phyloP scores from a whole-genome alignment of 108 stramenopile genomes.

The Epithemia pelagica region DNA sequence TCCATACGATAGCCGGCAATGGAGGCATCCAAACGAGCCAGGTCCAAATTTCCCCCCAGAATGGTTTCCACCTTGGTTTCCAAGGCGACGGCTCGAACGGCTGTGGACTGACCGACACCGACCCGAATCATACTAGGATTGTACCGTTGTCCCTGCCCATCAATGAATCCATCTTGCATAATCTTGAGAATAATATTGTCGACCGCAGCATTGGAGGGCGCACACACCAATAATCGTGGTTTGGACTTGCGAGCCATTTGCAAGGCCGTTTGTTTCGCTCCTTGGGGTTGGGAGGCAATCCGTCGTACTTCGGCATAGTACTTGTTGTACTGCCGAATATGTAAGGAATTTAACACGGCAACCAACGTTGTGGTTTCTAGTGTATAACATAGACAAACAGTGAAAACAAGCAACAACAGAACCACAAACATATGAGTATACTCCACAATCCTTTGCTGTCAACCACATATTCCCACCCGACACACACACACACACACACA shows the following conservation, averaged over 20 bases:
- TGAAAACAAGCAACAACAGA: not conserved
- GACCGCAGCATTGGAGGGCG: conserved; percentile 97
- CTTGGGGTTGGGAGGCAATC: conserved; percentile 42
- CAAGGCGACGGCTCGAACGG: conserved; percentile 61
- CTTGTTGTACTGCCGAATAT: conserved; percentile 83
- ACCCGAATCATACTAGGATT: conserved; percentile 91
- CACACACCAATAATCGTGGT: conserved; percentile 85
- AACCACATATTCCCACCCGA: no score
- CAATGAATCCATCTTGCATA: conserved; percentile 86
- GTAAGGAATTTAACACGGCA: conserved; percentile 89
- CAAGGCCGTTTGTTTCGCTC: conserved; percentile 39
- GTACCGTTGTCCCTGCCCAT: conserved; percentile 86
- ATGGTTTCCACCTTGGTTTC: conserved; percentile 69
- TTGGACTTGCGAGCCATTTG: conserved; percentile 55
- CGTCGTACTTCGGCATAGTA: conserved; percentile 72
- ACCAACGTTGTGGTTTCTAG: conserved; percentile 94
- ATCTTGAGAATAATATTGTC: conserved; percentile 95
- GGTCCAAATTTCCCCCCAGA: conserved; percentile 45
- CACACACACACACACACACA: no score
- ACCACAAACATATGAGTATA: no score
- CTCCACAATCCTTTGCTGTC: no score
- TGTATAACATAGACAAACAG: conserved; percentile 3
- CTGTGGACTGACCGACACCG: conserved; percentile 64
- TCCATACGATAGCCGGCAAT: conserved; percentile 69
- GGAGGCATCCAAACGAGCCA: conserved; percentile 44